Evolutionary conservation across 208 protist genomes (phyloP).

Genomic region (Acanthamoeba sp.): DNA sequence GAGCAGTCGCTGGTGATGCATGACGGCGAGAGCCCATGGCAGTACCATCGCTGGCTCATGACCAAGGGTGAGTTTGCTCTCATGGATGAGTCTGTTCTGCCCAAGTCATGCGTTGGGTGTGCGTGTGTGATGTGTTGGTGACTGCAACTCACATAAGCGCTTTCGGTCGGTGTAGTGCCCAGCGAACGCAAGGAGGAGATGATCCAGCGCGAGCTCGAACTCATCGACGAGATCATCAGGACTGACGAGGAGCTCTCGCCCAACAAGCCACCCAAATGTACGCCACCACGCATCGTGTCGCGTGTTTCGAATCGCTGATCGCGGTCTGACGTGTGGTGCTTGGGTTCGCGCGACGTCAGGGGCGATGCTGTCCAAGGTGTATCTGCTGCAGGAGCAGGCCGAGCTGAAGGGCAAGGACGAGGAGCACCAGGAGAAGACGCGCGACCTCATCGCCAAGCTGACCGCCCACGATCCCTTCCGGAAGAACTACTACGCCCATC

Average conservation of each 20-base stretch:
- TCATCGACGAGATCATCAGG: slow-evolving; percentile 44
- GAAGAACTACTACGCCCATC: slow-evolving; percentile 35
- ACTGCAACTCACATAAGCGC: background rate
- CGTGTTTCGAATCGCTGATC: too few species aligned
- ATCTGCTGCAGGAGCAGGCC: slow-evolving; percentile 29
- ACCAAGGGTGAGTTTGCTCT: background rate
- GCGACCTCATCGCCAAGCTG: slow-evolving; percentile 4
- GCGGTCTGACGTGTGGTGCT: background rate
- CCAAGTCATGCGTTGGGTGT: too few species aligned
- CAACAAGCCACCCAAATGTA: slow-evolving; percentile 42
- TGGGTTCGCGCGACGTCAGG: background rate
- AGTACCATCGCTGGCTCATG: slow-evolving; percentile 63
- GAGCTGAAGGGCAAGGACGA: slow-evolving; percentile 4
- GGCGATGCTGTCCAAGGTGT: slow-evolving; percentile 70
- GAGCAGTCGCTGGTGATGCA: slow-evolving; percentile 55
- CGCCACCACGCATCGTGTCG: too few species aligned
- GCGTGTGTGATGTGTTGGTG: too few species aligned
- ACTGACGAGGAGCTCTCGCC: slow-evolving; percentile 31
- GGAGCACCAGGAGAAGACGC: background rate
- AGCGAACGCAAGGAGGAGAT: slow-evolving; percentile 23
- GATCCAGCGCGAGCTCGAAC: slow-evolving; percentile 43
- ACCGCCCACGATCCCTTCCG: slow-evolving; percentile 17
- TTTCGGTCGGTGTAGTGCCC: background rate
- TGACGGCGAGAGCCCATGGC: slow-evolving; percentile 65
- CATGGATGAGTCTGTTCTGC: too few species aligned